Percentiles rank a stretch among this genome's conserved stretches.
Evolutionary conservation across 2,329 filamentous ascomycete genomes (phyloP).

Genomic region (Daldinia sp.): DNA sequence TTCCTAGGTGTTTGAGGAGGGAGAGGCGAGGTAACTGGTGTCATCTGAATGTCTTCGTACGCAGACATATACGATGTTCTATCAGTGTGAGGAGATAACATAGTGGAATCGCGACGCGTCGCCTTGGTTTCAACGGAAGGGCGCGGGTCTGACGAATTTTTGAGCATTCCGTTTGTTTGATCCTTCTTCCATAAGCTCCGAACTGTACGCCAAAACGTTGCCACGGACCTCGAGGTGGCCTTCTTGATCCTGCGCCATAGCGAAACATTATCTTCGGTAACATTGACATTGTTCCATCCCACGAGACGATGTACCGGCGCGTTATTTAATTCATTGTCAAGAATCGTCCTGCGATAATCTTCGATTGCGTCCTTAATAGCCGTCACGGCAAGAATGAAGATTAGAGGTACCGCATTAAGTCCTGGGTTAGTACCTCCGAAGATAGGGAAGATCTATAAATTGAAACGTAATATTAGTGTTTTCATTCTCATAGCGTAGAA

Average conservation of each 20-base stretch:
- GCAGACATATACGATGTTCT: constrained; percentile 66
- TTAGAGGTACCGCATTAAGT: constrained; percentile 88
- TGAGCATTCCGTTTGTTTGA: constrained; percentile 64
- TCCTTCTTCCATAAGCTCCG: constrained; percentile 62
- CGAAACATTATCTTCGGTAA: constrained; percentile 86
- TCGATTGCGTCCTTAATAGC: constrained; percentile 95
- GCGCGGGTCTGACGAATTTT: constrained; percentile 68
- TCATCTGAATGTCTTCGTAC: constrained; percentile 90
- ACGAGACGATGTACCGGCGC: constrained; percentile 90
- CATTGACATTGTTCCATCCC: constrained; percentile 94
- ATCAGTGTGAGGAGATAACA: constrained; percentile 63
- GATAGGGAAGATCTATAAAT: constrained; percentile 86
- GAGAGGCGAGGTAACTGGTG: constrained; percentile 86
- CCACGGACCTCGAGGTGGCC: constrained; percentile 74
- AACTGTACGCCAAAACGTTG: constrained; percentile 64
- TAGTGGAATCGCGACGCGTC: constrained; percentile 63
- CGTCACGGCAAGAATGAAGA: constrained; percentile 90
- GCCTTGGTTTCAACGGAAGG: constrained; percentile 74
- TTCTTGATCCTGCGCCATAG: constrained; percentile 93
- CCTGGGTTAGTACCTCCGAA: constrained; percentile 94
- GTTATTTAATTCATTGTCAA: constrained; percentile 96
- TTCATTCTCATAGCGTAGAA: constrained; percentile 7
- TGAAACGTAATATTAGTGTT: constrained; percentile 44
- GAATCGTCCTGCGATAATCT: constrained; percentile 89
- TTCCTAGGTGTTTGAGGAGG: constrained; percentile 56